Evolutionary conservation across 306 rosid species (phyloP).

Genomic region (Acmispon strigosus): DNA sequence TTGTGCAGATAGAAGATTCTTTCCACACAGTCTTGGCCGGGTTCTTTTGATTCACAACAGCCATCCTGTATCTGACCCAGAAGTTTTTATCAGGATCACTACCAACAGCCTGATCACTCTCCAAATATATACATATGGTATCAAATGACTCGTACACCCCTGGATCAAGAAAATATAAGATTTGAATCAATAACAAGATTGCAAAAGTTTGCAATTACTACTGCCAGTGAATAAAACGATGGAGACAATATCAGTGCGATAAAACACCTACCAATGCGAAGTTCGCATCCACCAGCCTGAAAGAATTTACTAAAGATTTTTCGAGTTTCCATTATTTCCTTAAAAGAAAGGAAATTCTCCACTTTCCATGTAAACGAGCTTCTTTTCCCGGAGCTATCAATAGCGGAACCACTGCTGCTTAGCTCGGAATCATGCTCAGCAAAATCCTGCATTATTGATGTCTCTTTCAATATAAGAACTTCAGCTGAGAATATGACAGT

Average conservation of each 20-base stretch:
- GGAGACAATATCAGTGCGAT: background rate
- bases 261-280: slow-evolving; percentile 83
- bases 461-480: slow-evolving; percentile 95
- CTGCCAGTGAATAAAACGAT: slow-evolving; percentile 5
- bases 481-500: slow-evolving; percentile 96
- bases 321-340: slow-evolving; percentile 98
- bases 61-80: slow-evolving; percentile 98
- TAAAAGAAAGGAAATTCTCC: slow-evolving; percentile 92
- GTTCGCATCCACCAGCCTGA: slow-evolving; percentile 99
- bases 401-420: slow-evolving; percentile 37
- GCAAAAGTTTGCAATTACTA: slow-evolving; percentile 20
- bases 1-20: slow-evolving; percentile 97
- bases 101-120: slow-evolving; percentile 97
- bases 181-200: slow-evolving; percentile 16
- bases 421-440: slow-evolving; percentile 56
- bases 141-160: slow-evolving; percentile 98
- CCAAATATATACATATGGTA: slow-evolving; percentile 95
- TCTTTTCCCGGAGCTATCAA: slow-evolving; percentile 47
- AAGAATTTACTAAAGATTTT: slow-evolving; percentile 98
- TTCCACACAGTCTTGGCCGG: slow-evolving; percentile 95
- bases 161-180: slow-evolving; percentile 29
- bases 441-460: slow-evolving; percentile 83
- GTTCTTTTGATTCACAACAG: slow-evolving; percentile 92
- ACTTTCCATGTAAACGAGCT: slow-evolving; percentile 99
- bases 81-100: slow-evolving; percentile 95